Conservation (phyloP, 257 asterid genomes). For the Ilex aquifolium region DNA sequence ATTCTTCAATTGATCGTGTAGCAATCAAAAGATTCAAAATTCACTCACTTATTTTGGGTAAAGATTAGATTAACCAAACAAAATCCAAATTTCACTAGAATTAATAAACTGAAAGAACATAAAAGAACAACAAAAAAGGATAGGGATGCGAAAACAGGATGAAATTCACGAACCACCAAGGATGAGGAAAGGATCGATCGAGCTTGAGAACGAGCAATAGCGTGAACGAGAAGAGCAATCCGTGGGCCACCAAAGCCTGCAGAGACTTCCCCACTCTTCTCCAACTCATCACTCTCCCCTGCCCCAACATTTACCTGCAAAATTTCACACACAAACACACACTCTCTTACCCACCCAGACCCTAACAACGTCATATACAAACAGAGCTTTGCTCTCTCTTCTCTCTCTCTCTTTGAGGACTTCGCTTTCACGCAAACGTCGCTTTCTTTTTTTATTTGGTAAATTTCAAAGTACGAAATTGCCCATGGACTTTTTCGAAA, state of each 20-base stretch:
- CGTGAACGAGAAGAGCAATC: constrained; percentile 71
- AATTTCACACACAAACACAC: neutral
- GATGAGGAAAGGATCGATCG: constrained; percentile 39
- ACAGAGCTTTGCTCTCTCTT: too few relatives aligned
- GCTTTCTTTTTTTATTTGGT: neutral
- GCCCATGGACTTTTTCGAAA: too few relatives aligned
- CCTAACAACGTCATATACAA: too few relatives aligned
- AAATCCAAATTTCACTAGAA: neutral
- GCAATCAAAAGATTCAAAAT: too few relatives aligned
- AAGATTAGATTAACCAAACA: neutral
- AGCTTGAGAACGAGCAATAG: constrained; percentile 71
- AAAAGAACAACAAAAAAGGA: neutral
- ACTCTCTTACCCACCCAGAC: too few relatives aligned
- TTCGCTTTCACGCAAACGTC: neutral
- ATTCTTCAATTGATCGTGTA: too few relatives aligned
- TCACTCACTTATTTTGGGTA: too few relatives aligned
- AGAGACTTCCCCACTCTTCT: constrained; percentile 74
- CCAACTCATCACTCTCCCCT: constrained; percentile 38
- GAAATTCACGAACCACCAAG: constrained; percentile 75
- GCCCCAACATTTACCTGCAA: neutral
- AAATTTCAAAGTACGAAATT: too few relatives aligned
- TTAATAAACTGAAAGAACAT: too few relatives aligned
- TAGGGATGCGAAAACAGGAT: neutral
- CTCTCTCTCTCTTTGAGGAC: too few relatives aligned
- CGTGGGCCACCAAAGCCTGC: constrained; percentile 78